Evolutionary conservation across 495 filamentous ascomycete genomes (phyloP), one percentile per base, ranked within the genome.

Genomic region (Neurospora sp.): DNA sequence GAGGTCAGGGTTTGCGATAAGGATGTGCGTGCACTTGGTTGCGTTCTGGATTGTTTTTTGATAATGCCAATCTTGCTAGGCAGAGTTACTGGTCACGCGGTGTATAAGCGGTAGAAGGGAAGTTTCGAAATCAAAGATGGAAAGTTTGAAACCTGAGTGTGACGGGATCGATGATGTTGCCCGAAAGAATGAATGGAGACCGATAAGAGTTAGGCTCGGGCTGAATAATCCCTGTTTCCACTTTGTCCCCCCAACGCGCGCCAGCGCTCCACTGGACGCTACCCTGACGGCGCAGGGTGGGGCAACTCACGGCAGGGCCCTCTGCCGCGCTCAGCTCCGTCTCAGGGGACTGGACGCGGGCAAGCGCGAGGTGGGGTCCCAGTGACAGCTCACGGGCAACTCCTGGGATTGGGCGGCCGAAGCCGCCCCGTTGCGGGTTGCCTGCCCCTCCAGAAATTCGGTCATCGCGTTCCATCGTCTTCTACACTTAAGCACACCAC

Each of bases 401-500:
- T 59, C 54, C 28, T 62, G 54, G 54, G 54, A 62, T 62, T 62
- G 54, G 54, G 28, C 54, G 54, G 54, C 28, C 24, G 54, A 31
- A 62, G 54, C 54, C 54, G 24, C 24, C 24, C 24, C 24, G 54
- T 62, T 28, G 54, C 15, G 15, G 54, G 54, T 62, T 62, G 13
- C 45, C 13, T 66, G 54, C 28, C 54, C 54, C 54, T 66, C 54
- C 54, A 66, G 31, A 36, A 66, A 66, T 66, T 66, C 54, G 54
- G 28, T 66, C 54, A 66, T 70, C 21, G 37, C 45, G 34, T 79
- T 79, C 77, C 73, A 78, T 76, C 37, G 40, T 71, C 73, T 80
- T 80, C 78, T 48, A 78, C 40, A 43, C 8, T 43, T n/a, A 19
- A n/a, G 8, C 42, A 28, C 15, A 74, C 3, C 36, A 19, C 42